phyloP scores from a whole-genome alignment of 2,329 filamentous ascomycete genomes.

The Fusarium haematococcum region DNA sequence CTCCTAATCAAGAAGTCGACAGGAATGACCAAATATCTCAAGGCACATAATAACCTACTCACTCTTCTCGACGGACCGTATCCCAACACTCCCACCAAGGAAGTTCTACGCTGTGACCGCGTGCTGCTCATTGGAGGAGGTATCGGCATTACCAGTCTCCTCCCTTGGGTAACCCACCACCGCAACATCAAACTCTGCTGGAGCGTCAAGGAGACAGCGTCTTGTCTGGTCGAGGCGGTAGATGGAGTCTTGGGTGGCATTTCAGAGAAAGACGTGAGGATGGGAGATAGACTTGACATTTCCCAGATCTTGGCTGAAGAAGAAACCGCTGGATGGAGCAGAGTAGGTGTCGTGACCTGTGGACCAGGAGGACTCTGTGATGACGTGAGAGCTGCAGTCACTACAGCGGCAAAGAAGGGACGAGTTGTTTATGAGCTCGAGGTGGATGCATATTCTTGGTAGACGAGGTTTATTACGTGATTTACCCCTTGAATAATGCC shows the following conservation, averaged over 20 bases:
- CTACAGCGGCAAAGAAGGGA: background rate
- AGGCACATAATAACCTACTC: background rate
- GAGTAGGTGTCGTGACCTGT: background rate
- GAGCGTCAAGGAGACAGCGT: background rate
- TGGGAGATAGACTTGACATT: background rate
- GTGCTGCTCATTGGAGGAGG: background rate
- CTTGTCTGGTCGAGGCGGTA: background rate
- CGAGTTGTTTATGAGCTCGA: background rate
- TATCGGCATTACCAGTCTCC: background rate
- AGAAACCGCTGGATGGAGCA: background rate
- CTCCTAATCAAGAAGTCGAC: background rate
- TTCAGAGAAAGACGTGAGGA: background rate
- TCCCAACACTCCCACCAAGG: background rate
- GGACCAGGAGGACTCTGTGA: background rate
- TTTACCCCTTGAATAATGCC: background rate
- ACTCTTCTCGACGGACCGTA: background rate
- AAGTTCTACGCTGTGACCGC: background rate
- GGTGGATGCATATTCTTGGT: constrained; percentile 1
- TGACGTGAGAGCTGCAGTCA: background rate
- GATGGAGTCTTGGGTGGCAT: background rate
- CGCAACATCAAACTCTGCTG: background rate
- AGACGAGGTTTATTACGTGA: background rate
- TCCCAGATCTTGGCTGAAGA: background rate
- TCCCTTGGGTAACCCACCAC: background rate
- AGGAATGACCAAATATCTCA: background rate